Base-by-base conservation (phyloP, 108 stramenopile genomes). In the Cafeteria roenbergensis region DNA sequence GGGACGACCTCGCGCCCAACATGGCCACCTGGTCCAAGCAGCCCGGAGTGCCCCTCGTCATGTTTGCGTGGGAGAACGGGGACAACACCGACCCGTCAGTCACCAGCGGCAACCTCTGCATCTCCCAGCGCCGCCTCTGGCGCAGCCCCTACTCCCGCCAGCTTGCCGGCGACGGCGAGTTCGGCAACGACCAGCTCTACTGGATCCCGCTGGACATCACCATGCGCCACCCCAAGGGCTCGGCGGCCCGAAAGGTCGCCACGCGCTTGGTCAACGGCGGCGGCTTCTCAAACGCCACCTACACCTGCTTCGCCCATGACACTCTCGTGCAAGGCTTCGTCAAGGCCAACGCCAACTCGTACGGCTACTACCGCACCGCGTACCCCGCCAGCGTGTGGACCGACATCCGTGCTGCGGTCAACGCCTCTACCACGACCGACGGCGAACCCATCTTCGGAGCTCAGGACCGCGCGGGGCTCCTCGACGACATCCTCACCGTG, bases 131-230 rank as follows among this genome's bases (percentile, higher is more conserved):
- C 20, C 59, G 59, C 36, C 24, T 38, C 34, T 27, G 2, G 24
- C 59, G 59, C 59, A 27, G 59, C 59, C 2, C 59, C 8, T 61
- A 32, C 59, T 26, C 22, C 37, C 56, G 56, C 32, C 12, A 4
- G 4, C 8, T 9, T 4, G 56, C 56, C 4, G 42, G 42, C 12
- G 6, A 48, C 42, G 42, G 6, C 12, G 42, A 48, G 6, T 6
- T 17, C 6, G 42, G 42, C 42, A 6, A 6, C 12, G 42, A 48
- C 42, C 42, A 48, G 42, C 42, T 48, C 12, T 48, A 17, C 12
- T 48, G 17, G 12, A 48, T 48, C 42, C 42, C 42, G 12, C 12
- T 48, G 42, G 42, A 48, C 17, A 12, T 48, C 42, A 48, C 42
- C 42, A 48, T 17, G 6, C 12, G 12, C 6, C 17, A 6, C 12